Base-by-base conservation (phyloP, 306 rosid species). In the Spatholobus suberectus region DNA sequence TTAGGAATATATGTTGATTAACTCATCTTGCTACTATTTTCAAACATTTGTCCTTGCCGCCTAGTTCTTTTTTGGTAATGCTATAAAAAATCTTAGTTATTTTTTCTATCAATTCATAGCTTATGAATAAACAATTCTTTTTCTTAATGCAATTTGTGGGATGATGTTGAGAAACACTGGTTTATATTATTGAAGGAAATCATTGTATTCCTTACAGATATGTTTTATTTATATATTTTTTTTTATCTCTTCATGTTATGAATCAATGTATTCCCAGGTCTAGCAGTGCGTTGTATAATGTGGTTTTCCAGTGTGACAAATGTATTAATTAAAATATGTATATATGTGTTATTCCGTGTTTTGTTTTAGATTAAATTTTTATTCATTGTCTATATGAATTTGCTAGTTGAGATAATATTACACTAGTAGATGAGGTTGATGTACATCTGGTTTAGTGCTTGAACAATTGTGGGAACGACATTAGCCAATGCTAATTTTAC, bases 401-500 rank as follows among this genome's bases (percentile, higher is more conserved):
- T 77, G 35, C 27, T 14, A n/a, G 26, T 70, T 41, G 26, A 34
- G 32, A 2, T 2, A 23, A 3, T 10, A 43, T 21, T 20, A 1
- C n/a, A 14, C 68, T 2, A 6, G 29, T 29, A 34, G 43, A 18
- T 26, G 7, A 18, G 10, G 34, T 6, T 68, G 7, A 8, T 21
- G 1, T 83, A 58, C 47, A 14, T 82, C 34, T 37, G 73, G 3
- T 77, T 89, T 90, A 95, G 98, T 95, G 98, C 82, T 44, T 95
- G 78, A 95, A 75, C 87, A 49, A 57, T 81, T 91, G 82, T 8
- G 98, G 94, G 52, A 90, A 80, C 76, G 98, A 95, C 57, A 88
- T 95, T 26, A 89, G 97, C 91, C 93, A 89, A 90, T 95, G 98
- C 82, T 98, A 93, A 85, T 95, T 93, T 79, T 95, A 95, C 94